These are phyloP conservation scores for Pseudoneurospora amorphoporcata DNA, from an alignment of 495 filamentous ascomycete genomes.

Conservation along the genomic window DNA sequence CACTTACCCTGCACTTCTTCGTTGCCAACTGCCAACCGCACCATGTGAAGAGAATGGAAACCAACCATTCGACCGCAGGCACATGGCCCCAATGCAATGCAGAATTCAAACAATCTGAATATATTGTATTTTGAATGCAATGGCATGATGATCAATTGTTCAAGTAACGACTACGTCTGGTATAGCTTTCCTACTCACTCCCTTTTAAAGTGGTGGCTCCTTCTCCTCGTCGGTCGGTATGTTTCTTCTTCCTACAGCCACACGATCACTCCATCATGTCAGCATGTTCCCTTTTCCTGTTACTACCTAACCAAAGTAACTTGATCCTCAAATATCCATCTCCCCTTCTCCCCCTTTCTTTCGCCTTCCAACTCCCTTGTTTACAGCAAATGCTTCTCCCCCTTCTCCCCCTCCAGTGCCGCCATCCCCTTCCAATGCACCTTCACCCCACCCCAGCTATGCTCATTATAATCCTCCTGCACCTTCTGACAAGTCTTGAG, in stretches of 20 bases:
- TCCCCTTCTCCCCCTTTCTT: not conserved
- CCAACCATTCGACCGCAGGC: not conserved
- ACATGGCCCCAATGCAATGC: not conserved
- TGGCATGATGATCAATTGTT: not conserved
- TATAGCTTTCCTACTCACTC: not conserved
- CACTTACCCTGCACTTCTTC: not conserved
- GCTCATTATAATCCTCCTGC: constrained; percentile 70
- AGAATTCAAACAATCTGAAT: not conserved
- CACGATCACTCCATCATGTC: not conserved
- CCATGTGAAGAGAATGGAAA: not conserved
- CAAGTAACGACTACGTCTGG: not conserved
- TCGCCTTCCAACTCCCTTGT: not conserved
- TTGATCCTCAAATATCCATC: not conserved
- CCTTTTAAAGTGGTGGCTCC: not conserved
- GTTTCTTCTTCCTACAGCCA: not conserved
- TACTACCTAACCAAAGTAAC: not conserved
- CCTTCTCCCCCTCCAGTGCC: not conserved
- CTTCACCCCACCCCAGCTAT: constrained; percentile 76
- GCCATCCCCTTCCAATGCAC: constrained; percentile 54
- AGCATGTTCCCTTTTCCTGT: not conserved
- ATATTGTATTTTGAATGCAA: not conserved
- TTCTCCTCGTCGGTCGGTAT: not conserved
- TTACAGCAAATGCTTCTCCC: not conserved
- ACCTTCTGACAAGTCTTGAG: constrained; percentile 74
- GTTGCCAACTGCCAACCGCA: not conserved